A percentile compares a stretch with the other conserved stretches of the same genome.
Evolutionary conservation across 1,284 basidiomycete genomes (phyloP).

Genomic region (Phylloboletellus chloephorus): DNA sequence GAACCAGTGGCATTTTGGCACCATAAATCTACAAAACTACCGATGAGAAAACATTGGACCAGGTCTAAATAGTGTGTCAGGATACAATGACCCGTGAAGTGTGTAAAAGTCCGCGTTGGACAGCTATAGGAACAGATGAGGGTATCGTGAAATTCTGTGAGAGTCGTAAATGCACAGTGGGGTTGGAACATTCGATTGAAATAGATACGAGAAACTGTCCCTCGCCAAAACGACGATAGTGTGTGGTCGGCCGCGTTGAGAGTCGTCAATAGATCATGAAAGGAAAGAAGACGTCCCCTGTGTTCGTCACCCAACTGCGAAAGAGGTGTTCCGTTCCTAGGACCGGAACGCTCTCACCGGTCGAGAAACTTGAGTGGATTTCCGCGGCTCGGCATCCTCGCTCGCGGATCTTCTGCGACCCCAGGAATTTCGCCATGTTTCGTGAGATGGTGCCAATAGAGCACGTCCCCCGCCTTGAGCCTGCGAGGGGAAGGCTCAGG

Average conservation of each 20-base stretch:
- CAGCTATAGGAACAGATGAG: conserved; percentile 30
- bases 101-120: conserved; percentile 27
- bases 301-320: conserved; percentile 13
- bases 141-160: conserved; percentile 31
- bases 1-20: neutral
- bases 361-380: conserved; percentile 19
- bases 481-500: conserved; percentile 30
- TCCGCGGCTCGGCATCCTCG: conserved; percentile 31
- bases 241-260: conserved; percentile 16
- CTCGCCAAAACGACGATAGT: conserved; percentile 17
- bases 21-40: conserved; percentile 24
- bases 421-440: conserved; percentile 70
- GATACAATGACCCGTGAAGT: conserved; percentile 13
- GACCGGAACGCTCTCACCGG: conserved; percentile 24
- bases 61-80: conserved; percentile 22
- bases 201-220: conserved; percentile 29
- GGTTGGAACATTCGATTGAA: conserved; percentile 25
- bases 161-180: conserved; percentile 29
- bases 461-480: conserved; percentile 57
- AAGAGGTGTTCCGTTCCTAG: conserved; percentile 8
- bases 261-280: conserved; percentile 30
- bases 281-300: conserved; percentile 5
- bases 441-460: conserved; percentile 77
- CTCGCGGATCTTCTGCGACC: conserved; percentile 54
- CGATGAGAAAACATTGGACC: conserved; percentile 11